Conservation (phyloP, 805 yeast species). For the Kazachstania psychrophila region DNA sequence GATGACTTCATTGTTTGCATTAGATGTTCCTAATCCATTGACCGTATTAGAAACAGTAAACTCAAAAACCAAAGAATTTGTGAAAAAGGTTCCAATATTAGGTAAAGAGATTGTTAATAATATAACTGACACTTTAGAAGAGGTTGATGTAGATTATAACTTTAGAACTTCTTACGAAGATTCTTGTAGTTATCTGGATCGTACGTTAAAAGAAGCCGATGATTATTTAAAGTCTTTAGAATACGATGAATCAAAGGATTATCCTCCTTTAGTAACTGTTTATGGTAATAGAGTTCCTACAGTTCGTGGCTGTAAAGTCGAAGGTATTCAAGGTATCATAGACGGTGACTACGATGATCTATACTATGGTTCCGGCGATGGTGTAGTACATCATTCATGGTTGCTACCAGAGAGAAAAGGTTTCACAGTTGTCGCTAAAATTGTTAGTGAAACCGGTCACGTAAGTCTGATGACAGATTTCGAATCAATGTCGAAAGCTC, state of each 20-base stretch:
- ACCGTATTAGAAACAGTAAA: constrained; percentile 2
- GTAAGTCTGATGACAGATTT: constrained; percentile 71
- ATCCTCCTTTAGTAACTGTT: constrained; percentile 79
- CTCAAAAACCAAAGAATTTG: constrained; percentile 7
- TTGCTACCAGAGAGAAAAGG: constrained; percentile 70
- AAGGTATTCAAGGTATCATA: constrained; percentile 49
- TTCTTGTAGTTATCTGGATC: constrained; percentile 52
- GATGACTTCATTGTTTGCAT: not conserved
- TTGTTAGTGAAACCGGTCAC: constrained; percentile 62
- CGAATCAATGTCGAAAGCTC: constrained; percentile 60
- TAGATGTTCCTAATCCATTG: constrained; percentile 1
- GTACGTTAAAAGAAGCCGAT: constrained; percentile 53
- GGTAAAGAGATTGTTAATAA: constrained; percentile 5
- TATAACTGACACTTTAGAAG: constrained; percentile 1
- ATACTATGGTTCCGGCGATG: constrained; percentile 86
- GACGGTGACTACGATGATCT: constrained; percentile 69
- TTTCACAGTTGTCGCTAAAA: constrained; percentile 61
- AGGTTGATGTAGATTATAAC: constrained; percentile 7
- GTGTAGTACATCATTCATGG: constrained; percentile 79
- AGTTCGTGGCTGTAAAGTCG: constrained; percentile 68
- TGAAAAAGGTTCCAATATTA: constrained; percentile 9
- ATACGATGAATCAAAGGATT: constrained; percentile 41
- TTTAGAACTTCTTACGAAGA: constrained; percentile 36
- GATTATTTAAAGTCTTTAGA: constrained; percentile 48
- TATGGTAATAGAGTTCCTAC: constrained; percentile 81